Evolutionary conservation across 1,284 basidiomycete genomes (phyloP).

Genomic region (Marasmius tenuissimus): DNA sequence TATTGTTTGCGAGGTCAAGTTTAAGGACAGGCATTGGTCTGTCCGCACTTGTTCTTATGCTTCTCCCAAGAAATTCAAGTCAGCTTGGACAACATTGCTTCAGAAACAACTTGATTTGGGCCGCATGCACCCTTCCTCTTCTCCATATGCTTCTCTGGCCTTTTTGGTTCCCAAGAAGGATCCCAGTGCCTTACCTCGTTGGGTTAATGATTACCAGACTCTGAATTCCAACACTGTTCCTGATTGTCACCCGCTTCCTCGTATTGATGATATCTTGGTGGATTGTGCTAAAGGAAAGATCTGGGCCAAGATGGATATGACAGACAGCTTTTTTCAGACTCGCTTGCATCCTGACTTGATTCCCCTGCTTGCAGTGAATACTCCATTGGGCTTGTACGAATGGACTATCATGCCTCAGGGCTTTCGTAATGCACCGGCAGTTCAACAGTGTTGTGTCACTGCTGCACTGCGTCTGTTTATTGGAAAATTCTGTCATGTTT

Average conservation of each 20-base stretch:
- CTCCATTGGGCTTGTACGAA: slow-evolving; percentile 36
- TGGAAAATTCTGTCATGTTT: slow-evolving; percentile 17
- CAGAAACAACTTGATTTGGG: slow-evolving; percentile 25
- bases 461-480: slow-evolving; percentile 21
- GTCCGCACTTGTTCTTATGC: slow-evolving; percentile 18
- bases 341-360: not conserved
- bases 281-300: slow-evolving; percentile 25
- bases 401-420: slow-evolving; percentile 19
- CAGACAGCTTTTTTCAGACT: slow-evolving; percentile 7
- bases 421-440: slow-evolving; percentile 28
- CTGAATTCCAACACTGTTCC: slow-evolving; percentile 23
- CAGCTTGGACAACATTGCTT: slow-evolving; percentile 24
- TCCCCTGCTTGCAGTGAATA: not conserved
- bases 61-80: slow-evolving; percentile 24
- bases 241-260: slow-evolving; percentile 25
- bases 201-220: slow-evolving; percentile 34
- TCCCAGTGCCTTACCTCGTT: slow-evolving; percentile 16
- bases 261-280: slow-evolving; percentile 27
- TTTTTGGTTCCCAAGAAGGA: slow-evolving; percentile 35
- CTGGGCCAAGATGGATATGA: slow-evolving; percentile 15
- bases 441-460: slow-evolving; percentile 28
- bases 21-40: slow-evolving; percentile 24
- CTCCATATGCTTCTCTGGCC: slow-evolving; percentile 23
- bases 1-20: slow-evolving; percentile 21
- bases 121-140: slow-evolving; percentile 23